Evolutionary conservation across 768 basidiomycete species (phyloP), one percentile per base, ranked within the genome.

Genomic region (Auriscalpium orientale): DNA sequence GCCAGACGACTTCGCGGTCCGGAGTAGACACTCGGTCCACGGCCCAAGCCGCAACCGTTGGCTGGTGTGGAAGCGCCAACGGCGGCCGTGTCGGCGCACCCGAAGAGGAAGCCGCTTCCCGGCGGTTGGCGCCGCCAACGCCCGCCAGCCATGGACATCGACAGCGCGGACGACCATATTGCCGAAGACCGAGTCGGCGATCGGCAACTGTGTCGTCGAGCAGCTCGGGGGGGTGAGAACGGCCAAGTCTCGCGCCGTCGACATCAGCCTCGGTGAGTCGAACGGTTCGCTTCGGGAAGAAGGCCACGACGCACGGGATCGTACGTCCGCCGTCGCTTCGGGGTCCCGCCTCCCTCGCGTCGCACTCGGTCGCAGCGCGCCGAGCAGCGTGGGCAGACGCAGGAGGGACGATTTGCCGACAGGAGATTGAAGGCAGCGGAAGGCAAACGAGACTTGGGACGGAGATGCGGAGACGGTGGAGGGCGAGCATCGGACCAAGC

Each of bases 251-350:
- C 67, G 76, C 15, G 75, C 76, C 7, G 68, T 74, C 36, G 73
- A 78, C 44, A 69, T 11, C 85, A 87, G 62, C 85, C 85, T 2
- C 76, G 85, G n/a, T 56, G 79, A 81, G 52, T 70, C 69, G 16
- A 85, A 87, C 59, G 85, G 85, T 45, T 45, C 75, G 84, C 16
- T 87, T 88, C 60, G 84, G 83, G 37, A 83, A 79, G 71, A 85
- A 86, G 66, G 73, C 71, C 37, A 71, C 70, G 16, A 78, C 75
- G 12, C 74, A 78, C 49, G 76, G 77, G 50, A 72, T 68, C n/a
- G 63, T 74, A 70, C 54, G 64, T 72, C 57, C 72, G 75, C 62
- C 57, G 46, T 7, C 58, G 44, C 35, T 2, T 51, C 33, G 49
- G 34, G 37, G 47, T 44, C 49, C 37, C 49, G 46, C 55, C 53